Base-by-base conservation (phyloP, 176 grass and related monocot genomes). In the Thinopyrum elongatum region DNA sequence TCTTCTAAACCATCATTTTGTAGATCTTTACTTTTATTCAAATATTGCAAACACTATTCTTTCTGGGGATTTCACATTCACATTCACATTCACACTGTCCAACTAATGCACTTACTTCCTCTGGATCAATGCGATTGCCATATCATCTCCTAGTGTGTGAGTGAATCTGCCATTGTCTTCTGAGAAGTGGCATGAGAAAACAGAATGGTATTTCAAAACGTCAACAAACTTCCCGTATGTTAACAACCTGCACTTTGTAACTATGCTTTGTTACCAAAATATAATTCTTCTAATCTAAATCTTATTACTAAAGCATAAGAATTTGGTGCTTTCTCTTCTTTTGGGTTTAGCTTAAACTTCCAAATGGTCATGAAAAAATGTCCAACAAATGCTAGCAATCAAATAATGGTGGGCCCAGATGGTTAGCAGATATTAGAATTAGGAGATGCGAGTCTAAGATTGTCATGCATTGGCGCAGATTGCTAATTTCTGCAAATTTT, bases 401-500 rank as follows among this genome's bases (percentile, higher is more conserved):
- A 38, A 72, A 73, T 66, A 89, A 26, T 63, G 25, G 65, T 31
- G 77, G 22, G 6, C 31, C 47, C 7, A 88, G 41, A 84, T 79
- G 65, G 53, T n/a, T 29, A 27, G 21, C 71, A 51, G 58, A 64
- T 46, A 53, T 35, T 82, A 30, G 76, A 63, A 49, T 72, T 65
- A 10, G 23, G n/a, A 82, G 65, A 14, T 7, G 0, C 51, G n/a
- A 86, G 12, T 49, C 42, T 19, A 36, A 61, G 3, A 59, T 72
- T 10, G 59, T 49, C 2, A n/a, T 82, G 36, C 29, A 65, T 78
- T 92, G 30, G 12, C 17, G 7, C 85, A 65, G 83, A 11, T 12
- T 84, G 47, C 70, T 90, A 63, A 93, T 82, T 29, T 65, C 4
- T 65, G 64, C 46, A 58, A 61, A 79, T 10, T 79, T 89, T 51